A percentile compares a stretch with the other conserved stretches of the same genome.
Evolutionary conservation across 2,329 filamentous ascomycete genomes (phyloP).

Genomic region (Ceratocystis variospora): DNA sequence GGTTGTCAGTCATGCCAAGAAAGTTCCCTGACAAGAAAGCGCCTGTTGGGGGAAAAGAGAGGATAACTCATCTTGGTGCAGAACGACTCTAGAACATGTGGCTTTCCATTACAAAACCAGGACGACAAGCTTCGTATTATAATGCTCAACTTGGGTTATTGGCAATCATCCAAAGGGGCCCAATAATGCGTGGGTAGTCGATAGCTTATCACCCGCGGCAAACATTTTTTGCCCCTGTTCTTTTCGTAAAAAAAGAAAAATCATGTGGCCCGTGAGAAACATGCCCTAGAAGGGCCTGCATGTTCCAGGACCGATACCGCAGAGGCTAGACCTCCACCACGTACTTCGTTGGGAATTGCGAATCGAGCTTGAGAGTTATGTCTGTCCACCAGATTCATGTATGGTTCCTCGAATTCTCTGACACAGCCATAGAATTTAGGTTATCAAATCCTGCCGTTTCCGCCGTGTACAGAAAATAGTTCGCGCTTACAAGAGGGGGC

Average conservation of each 20-base stretch:
- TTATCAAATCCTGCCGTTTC: not conserved
- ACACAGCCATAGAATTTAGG: not conserved
- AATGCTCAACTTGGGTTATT: not conserved
- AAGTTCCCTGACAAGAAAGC: too few species aligned
- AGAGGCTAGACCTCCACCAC: not conserved
- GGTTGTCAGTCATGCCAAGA: too few species aligned
- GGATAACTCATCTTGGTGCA: too few species aligned
- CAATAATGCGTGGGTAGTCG: not conserved
- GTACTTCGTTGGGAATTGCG: not conserved
- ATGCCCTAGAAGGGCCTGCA: not conserved
- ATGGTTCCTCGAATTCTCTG: not conserved
- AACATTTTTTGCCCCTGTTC: not conserved
- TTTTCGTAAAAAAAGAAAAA: not conserved
- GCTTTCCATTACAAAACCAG: too few species aligned
- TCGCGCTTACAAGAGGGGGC: not conserved
- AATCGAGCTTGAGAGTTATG: not conserved
- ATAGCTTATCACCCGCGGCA: not conserved
- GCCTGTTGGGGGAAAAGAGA: too few species aligned
- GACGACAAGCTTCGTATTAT: not conserved
- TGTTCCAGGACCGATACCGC: conserved; percentile 1
- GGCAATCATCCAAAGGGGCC: not conserved
- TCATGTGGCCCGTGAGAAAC: conserved; percentile 1
- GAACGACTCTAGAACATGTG: too few species aligned
- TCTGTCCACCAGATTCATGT: not conserved
- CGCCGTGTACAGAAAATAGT: not conserved